Base-by-base conservation (phyloP, 75 land plant genomes). In the Gnetum montanum region DNA sequence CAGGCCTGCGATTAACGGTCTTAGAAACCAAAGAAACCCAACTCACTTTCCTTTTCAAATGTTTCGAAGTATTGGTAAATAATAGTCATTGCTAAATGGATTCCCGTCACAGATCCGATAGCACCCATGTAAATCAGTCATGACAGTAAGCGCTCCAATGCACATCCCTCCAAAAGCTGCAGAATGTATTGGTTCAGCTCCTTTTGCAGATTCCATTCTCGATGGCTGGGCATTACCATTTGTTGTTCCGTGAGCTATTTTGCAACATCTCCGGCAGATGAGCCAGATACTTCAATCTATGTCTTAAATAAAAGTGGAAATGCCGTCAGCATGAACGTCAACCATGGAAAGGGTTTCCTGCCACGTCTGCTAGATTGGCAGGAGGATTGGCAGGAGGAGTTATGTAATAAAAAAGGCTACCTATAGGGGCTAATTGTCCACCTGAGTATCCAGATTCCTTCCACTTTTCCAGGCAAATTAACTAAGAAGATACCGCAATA, bases 61-160 rank as follows among this genome's bases (percentile, higher is more conserved):
- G 89, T 85, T 68, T 85, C 89, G 52, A 85, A 85, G 58, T 85
- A 85, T 61, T 85, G 88, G 58, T 85, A 85, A 43, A 80, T 85
- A 43, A 85, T 85, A 1, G 88, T 80, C 33, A 85, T 81, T 0
- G 84, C 88, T 11, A 85, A 78, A 28, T 80, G 50, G 23, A 84
- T 80, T 34, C 88, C 88, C 16, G 84, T 84, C 12, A 84, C 88
- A 8, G 81, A 84, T 8, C 88, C 84, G 63, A 80, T 85, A 15
- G 84, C 81, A 18, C 88, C 88, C 88, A 85, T 80, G 12, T 64
- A 85, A 77, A 57, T 80, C 84, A 8, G 85, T 81, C 55, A 77
- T 60, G 5, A 85, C 84, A 7, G 88, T 80, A 15, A 85, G 57
- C 26, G 81, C 88, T 62, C 84, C 84, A 65, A 85, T 85, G 59